Base-by-base conservation (phyloP, 306 rosid genomes). In the Vachellia pachyceras region DNA sequence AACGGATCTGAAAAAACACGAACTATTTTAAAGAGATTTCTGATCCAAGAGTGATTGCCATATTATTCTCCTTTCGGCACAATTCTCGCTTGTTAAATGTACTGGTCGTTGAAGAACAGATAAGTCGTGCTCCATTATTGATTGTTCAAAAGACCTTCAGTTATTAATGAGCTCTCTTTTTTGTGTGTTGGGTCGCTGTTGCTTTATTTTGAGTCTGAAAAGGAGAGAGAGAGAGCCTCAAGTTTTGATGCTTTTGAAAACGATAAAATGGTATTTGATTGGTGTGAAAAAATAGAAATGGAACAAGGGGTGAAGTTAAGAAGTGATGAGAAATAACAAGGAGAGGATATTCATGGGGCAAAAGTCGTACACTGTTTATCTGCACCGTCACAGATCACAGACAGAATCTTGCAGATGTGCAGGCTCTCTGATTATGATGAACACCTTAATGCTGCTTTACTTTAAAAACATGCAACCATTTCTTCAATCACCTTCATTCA, bases 341-440 rank as follows among this genome's bases (percentile, higher is more conserved):
- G 82, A 86, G 83, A 12, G 87, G 85, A 69, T 45, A 71, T 70
- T 87, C 87, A 84, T 84, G 85, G 84, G 90, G 74, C 80, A 75
- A 75, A 29, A 46, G 45, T 57, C 57, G 80, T 76, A 84, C 82
- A 84, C 77, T 78, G 80, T 81, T 78, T 75, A 8, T 15, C 79
- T 78, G 74, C 44, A 65, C 52, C 65, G n/a, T 72, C 63, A 25
- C 89, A 78, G 76, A 10, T 70, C 71, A 61, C 79, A 76, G 75
- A 22, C 71, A 76, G 65, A 76, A 41, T 45, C n/a, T 69, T 82
- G 82, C 86, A 82, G 88, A 54, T 79, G 72, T 78, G 72, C 87
- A 87, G 87, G 67, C 81, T 84, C 65, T 77, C 85, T 86, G 85
- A 86, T 78, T 84, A 74, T 81, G 77, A 75, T 81, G 88, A 78